These are phyloP conservation scores for Pichia sp. DNA, from an alignment of 1,139 yeast genomes.

Conservation along the genomic window DNA sequence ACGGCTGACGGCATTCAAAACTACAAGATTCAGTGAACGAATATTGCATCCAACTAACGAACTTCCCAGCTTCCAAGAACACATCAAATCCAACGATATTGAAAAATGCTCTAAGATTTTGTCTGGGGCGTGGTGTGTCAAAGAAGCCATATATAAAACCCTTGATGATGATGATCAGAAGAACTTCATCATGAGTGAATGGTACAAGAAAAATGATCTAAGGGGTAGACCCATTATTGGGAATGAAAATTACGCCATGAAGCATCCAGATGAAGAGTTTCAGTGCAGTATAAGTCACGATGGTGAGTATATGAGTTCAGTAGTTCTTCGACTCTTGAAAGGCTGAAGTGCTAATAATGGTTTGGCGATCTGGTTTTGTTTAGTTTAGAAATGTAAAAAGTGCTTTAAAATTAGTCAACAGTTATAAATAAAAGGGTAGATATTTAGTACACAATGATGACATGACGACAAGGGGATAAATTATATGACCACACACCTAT, in stretches of 20 bases:
- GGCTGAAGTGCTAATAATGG: constrained; percentile 44
- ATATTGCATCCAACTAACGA: constrained; percentile 47
- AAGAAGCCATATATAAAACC: constrained; percentile 69
- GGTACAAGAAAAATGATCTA: constrained; percentile 44
- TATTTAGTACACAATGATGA: not conserved
- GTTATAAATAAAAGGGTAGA: too few species aligned
- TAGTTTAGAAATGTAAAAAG: too few species aligned
- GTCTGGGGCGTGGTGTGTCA: constrained; percentile 60
- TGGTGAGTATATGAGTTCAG: constrained; percentile 38
- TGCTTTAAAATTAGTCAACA: too few species aligned
- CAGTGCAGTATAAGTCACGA: constrained; percentile 60
- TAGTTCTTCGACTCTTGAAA: constrained; percentile 37
- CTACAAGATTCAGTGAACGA: constrained; percentile 38
- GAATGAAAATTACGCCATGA: constrained; percentile 27
- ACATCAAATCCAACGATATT: constrained; percentile 15
- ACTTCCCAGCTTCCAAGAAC: constrained; percentile 31
- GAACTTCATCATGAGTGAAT: constrained; percentile 47
- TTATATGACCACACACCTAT: constrained; percentile 30
- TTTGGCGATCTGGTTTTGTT: too few species aligned
- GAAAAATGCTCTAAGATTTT: constrained; percentile 32
- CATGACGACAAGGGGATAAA: not conserved
- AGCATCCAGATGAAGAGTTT: constrained; percentile 35
- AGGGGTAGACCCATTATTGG: constrained; percentile 33
- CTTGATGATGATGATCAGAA: constrained; percentile 43
- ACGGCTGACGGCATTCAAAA: constrained; percentile 21